Evolutionary conservation across 2,329 filamentous ascomycete species (phyloP), one percentile per base, ranked within the genome.

Genomic region (Metarhizium rileyi): DNA sequence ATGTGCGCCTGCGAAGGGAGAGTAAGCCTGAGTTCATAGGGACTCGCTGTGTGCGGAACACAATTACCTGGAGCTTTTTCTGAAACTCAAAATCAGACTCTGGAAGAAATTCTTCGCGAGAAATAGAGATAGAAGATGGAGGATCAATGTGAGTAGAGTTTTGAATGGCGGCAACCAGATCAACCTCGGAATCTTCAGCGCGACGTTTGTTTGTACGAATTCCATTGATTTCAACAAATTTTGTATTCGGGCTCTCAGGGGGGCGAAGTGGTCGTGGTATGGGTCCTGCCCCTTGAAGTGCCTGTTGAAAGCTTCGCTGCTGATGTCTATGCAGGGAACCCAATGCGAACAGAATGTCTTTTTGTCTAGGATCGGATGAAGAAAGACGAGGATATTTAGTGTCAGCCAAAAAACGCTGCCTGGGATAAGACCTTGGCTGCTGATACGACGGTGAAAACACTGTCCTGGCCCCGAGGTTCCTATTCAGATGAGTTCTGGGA

Each of bases 121-220:
- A 26, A 42, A 47, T 38, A n/a, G 49, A 45, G 52, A 57, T 52
- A 35, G 9, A 23, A 20, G 48, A 47, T 42, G 18, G 18, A 26
- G 20, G 40, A 10, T 14, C 23, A 20, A 41, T n/a, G 22, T 42
- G 26, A 22, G 44, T 23, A 9, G 30, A 45, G 38, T 51, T 51
- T 50, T 56, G 54, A 33, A 54, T 33, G 28, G 58, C 53, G 48
- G 56, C 59, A 55, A 63, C 55, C 49, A 66, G 54, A 50, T 64
- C 61, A 46, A 62, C 53, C 56, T 66, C 64, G 38, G 57, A 52
- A 46, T 61, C 53, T 55, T 63, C 44, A 47, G 63, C 61, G 48
- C 47, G 56, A 50, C 63, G 61, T 50, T 65, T 64, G 54, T 53
- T 60, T 46, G 59, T 59, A 45, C 51, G 51, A 52, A 43, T 58